Evolutionary conservation across 345 rosid species (phyloP).

Genomic region (Citrus hindsii): DNA sequence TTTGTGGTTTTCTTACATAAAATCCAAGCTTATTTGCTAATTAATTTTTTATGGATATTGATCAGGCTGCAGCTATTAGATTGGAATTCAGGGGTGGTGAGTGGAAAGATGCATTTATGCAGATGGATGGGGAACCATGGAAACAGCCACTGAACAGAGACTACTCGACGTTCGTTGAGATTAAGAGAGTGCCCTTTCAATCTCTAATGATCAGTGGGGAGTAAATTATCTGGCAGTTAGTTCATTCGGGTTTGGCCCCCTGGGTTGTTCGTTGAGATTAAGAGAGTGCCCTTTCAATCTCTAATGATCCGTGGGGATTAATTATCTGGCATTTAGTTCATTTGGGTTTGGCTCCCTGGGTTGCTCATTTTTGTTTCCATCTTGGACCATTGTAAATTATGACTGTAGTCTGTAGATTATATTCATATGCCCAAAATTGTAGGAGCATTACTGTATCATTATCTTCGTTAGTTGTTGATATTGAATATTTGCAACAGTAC

Average conservation of each 20-base stretch:
- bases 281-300: constrained; percentile 73
- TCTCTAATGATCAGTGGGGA: constrained; percentile 71
- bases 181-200: constrained; percentile 70
- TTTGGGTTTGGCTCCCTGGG: not conserved
- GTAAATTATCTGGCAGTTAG: constrained; percentile 8
- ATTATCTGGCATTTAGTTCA: not conserved
- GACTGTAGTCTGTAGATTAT: constrained; percentile 20
- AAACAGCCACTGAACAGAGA: constrained; percentile 75
- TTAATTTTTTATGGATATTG: not conserved
- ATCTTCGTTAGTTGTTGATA: not conserved
- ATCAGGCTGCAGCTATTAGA: constrained; percentile 84
- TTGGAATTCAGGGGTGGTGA: constrained; percentile 88
- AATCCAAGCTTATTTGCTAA: not conserved
- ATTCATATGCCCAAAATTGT: not conserved
- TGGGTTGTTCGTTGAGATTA: constrained; percentile 39
- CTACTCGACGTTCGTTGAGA: constrained; percentile 70
- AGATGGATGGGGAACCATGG: constrained; percentile 99
- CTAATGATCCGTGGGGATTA: constrained; percentile 54
- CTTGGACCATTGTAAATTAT: not conserved
- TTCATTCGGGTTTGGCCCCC: not conserved
- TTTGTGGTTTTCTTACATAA: not conserved
- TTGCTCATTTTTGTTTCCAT: not conserved
- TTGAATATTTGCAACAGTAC: not conserved
- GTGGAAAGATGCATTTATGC: constrained; percentile 85
- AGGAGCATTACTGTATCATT: constrained; percentile 13